phyloP scores from a whole-genome alignment of 163 green algal species.

The Smithsoniella earleae region DNA sequence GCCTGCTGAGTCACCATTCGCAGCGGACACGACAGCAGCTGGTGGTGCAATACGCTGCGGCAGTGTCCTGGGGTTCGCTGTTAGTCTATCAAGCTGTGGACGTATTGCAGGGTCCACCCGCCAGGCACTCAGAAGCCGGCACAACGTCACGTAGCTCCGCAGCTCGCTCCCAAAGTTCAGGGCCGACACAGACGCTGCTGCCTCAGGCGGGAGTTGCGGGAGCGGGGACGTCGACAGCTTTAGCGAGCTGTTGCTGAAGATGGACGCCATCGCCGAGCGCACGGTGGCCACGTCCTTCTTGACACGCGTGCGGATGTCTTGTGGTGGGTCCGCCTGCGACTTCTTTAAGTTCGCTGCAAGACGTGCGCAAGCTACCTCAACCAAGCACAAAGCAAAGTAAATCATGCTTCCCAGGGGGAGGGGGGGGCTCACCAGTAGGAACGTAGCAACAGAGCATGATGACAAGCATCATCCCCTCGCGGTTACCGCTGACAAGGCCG shows the following conservation, averaged over 20 bases:
- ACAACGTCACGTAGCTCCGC: constrained; percentile 22
- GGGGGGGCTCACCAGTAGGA: neutral
- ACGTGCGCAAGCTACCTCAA: neutral
- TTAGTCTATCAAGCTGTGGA: constrained; percentile 16
- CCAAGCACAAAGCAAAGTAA: neutral
- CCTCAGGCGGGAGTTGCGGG: neutral
- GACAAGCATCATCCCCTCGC: constrained; percentile 30
- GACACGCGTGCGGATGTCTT: constrained; percentile 20
- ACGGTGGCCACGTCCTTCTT: constrained; percentile 19
- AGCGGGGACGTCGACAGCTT: constrained; percentile 73
- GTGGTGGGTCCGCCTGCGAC: constrained; percentile 22
- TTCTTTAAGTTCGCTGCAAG: constrained; percentile 25
- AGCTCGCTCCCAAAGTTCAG: constrained; percentile 25
- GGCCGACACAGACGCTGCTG: neutral
- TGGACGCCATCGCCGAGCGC: neutral
- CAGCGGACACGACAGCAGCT: no score
- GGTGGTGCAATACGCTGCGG: no score
- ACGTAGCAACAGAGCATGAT: constrained; percentile 28
- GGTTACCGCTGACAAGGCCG: neutral
- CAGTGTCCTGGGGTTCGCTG: neutral
- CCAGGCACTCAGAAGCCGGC: constrained; percentile 23
- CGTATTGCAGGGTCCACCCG: constrained; percentile 1
- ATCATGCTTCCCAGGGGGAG: neutral
- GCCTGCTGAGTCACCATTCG: no score
- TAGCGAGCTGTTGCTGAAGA: constrained; percentile 67